Base-by-base conservation (phyloP, 208 protist genomes). In the Acanthamoeba castellanii region DNA sequence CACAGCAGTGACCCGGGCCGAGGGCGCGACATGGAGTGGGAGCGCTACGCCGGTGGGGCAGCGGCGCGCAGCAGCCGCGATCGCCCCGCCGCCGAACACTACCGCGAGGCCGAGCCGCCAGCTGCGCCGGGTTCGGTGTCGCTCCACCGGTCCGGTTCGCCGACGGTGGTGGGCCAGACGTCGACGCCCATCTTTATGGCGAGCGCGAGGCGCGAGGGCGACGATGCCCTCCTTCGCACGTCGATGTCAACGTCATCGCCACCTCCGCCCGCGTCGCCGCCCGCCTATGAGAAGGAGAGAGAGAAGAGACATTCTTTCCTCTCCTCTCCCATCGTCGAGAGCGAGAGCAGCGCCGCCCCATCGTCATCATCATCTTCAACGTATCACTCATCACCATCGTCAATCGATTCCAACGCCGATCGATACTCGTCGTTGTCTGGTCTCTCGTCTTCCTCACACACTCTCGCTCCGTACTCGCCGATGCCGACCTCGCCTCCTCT, bases 231-330 rank as follows among this genome's bases (percentile, higher is more conserved):
- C n/a, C 47, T 52, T 14, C 47, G 47, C 7, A 11, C 68, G 27
- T 27, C 68, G 68, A 34, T 22, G 30, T 22, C 66, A 22, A 22
- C 66, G 7, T 76, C 68, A 37, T 27, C 68, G 20, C 59, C 59
- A 16, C 59, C 22, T 4, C 22, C 22, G 5, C 20, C 59, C 5
- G 59, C 59, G 5, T 64, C 59, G 27, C 68, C 64, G 64, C 64
- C 27, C 64, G 14, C 16, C n/a, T 70, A 4, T 27, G 68, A 76
- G 68, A 76, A 76, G 68, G 68, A 76, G 68, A 76, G 68, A 76
- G 68, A 76, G 68, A n/a, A 76, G 68, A 76, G 68, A 76, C 37
- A 6, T 76, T 76, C 68, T 76, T 76, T 76, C 68, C 37, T 47
- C 37, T 76, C 68, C 68, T 76, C 68, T 37, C 22, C 68, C 16